Percentiles rank a stretch among this genome's conserved stretches.
Conservation (phyloP, 345 rosid species). For the Triadica sebifera region DNA sequence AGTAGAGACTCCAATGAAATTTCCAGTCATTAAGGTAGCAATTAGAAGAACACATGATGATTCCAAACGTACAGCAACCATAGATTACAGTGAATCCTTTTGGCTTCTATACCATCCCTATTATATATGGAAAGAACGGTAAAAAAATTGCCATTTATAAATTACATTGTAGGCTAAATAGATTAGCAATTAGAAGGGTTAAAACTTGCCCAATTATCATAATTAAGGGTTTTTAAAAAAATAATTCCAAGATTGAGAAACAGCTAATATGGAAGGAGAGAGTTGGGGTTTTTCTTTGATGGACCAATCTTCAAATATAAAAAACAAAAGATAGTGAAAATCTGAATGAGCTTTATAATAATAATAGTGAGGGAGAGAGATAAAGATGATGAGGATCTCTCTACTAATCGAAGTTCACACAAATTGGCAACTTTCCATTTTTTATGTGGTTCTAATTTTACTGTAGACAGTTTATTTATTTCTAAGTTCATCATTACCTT, state of each 20-base stretch:
- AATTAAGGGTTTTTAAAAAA: not conserved
- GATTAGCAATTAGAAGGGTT: not conserved
- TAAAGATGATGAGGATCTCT: conserved; percentile 2
- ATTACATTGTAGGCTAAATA: not conserved
- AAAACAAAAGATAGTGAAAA: not conserved
- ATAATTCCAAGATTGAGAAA: not conserved
- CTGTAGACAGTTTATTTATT: too few species aligned
- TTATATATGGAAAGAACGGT: not conserved
- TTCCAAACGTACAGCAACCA: not conserved
- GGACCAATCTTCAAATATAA: not conserved
- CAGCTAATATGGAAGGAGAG: not conserved
- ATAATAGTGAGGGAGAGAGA: not conserved
- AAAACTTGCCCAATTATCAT: not conserved
- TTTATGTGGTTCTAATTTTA: not conserved
- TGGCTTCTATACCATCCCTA: not conserved
- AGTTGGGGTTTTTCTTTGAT: not conserved
- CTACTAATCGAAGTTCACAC: not conserved
- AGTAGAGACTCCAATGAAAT: not conserved
- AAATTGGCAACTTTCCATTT: not conserved
- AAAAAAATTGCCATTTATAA: not conserved
- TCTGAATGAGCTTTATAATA: not conserved
- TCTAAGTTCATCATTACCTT: too few species aligned
- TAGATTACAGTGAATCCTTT: not conserved
- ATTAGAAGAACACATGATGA: not conserved
- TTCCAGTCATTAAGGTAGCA: not conserved